Evolutionary conservation across 352 stramenopile species (phyloP), one percentile per base, ranked within the genome.

Genomic region (Phytophthora kernoviae): DNA sequence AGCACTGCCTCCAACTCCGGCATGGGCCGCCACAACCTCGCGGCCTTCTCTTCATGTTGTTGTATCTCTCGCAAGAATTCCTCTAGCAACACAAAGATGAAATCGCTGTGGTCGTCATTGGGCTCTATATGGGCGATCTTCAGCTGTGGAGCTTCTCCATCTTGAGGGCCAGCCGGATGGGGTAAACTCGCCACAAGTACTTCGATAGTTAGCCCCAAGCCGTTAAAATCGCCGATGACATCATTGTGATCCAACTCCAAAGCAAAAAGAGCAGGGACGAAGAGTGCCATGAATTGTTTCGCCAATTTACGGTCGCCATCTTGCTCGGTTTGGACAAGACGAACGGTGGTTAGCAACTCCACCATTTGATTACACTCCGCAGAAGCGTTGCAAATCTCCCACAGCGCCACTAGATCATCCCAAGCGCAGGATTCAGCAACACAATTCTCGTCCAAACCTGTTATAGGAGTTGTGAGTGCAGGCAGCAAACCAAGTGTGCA

Each of bases 401-500:
- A 65, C 5, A 61, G 64, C 21, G 57, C 30, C 32, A 22, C 21
- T n/a, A 70, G 33, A 11, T 73, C 65, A 39, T 70, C 51, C 54
- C 53, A 58, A 39, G 32, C 5, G 17, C 36, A 27, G 15, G 0
- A 30, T 24, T 57, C 15, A 11, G 11, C 49, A 15, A 55, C 20
- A 8, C 59, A 44, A 30, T 46, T 33, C 5, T 24, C 39, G 11
- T 45, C n/a, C 12, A 11, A 26, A 6, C 32, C 33, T 14, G 4
- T 32, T 5, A 39, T 52, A 5, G 60, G 49, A 17, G 53, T 21
- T 6, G 24, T 30, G 20, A 90, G 43, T 5, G 55, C 54, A 5
- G 79, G 81, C 0, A 79, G 22, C 26, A 88, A 45, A 17, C 53
- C 49, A 8, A 81, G 59, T 1, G 77, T 79, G 39, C 60, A 83